These are phyloP conservation scores for Blastocystis sp. DNA, from an alignment of 352 stramenopile species.

Conservation along the genomic window DNA sequence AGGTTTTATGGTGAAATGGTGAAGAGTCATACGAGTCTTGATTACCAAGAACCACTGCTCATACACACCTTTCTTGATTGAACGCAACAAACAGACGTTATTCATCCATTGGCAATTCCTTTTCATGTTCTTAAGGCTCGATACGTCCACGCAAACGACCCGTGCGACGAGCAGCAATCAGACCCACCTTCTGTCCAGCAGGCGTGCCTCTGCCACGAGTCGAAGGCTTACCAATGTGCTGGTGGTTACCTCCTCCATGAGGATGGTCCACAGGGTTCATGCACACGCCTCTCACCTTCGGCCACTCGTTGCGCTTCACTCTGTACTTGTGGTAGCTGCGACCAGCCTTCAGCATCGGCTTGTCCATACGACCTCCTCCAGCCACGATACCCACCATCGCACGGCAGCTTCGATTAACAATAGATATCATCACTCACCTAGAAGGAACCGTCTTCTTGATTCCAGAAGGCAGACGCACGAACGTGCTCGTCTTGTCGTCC, in stretches of 20 bases:
- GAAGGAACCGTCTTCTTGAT: conserved; percentile 76
- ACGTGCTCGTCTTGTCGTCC: conserved; percentile 90
- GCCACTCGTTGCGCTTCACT: no score
- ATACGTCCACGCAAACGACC: conserved; percentile 27
- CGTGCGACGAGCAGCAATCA: conserved; percentile 32
- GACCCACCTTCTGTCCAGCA: background rate
- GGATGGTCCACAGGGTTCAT: no score
- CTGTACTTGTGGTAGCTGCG: no score
- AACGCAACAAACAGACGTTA: background rate
- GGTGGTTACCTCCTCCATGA: no score
- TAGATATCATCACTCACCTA: no score
- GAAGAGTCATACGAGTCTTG: no score
- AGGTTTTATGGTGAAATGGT: background rate
- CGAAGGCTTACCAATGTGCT: no score
- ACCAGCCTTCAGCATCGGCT: conserved; percentile 94
- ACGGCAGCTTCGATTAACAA: conserved; percentile 82
- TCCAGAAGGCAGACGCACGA: conserved; percentile 75
- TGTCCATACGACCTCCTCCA: conserved; percentile 92
- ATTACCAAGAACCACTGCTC: no score
- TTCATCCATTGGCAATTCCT: conserved; percentile 4
- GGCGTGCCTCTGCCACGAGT: conserved; percentile 70
- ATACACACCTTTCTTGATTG: no score
- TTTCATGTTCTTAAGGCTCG: conserved; percentile 63
- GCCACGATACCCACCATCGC: conserved; percentile 91
- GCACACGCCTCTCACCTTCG: no score